phyloP scores from a whole-genome alignment of 164 flowering plant species.

The Cinnamomum chago region DNA sequence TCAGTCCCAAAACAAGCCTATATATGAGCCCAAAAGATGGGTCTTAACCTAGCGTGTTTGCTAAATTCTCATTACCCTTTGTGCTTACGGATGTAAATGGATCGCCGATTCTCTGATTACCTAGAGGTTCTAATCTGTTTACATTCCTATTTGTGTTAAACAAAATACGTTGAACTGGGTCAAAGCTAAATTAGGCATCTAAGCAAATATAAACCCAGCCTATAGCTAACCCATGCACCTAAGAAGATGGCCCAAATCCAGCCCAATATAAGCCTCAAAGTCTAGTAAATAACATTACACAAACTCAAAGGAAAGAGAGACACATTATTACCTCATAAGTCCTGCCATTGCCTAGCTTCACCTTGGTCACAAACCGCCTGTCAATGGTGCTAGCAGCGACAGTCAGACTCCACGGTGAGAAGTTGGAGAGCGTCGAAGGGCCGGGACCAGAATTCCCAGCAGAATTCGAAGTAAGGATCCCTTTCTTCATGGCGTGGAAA shows the following conservation, averaged over 20 bases:
- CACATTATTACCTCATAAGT: slow-evolving; percentile 32
- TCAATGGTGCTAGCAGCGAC: slow-evolving; percentile 67
- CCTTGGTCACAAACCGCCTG: slow-evolving; percentile 35
- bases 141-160: too few relatives aligned
- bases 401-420: slow-evolving; percentile 50
- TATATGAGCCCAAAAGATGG: too few relatives aligned
- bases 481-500: slow-evolving; percentile 59
- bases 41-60: background rate
- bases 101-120: too few relatives aligned
- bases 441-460: slow-evolving; percentile 57
- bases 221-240: background rate
- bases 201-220: too few relatives aligned
- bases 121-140: too few relatives aligned
- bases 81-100: too few relatives aligned
- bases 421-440: slow-evolving; percentile 25
- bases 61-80: background rate
- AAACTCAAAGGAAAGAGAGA: too few relatives aligned
- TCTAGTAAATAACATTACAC: background rate
- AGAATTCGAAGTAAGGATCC: slow-evolving; percentile 41
- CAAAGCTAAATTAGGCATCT: background rate
- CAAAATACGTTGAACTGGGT: background rate
- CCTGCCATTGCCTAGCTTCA: slow-evolving; percentile 39
- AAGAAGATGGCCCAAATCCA: background rate
- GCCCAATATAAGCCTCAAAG: background rate
- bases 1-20: background rate